Base-by-base conservation (phyloP, 164 flowering plant genomes). In the Magnolia sinica region DNA sequence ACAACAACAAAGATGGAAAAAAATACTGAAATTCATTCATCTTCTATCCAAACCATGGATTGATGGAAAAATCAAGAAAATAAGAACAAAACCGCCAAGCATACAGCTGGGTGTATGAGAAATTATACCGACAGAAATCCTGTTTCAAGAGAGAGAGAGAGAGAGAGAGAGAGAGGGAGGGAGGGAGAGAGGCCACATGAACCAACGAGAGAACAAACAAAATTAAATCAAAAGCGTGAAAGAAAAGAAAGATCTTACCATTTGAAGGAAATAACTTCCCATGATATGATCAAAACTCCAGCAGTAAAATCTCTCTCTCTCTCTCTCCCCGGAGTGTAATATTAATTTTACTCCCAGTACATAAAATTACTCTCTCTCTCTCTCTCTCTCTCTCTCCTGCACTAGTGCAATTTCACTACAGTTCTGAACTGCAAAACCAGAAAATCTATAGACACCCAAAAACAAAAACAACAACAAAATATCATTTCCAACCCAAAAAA, bases 201-300 rank as follows among this genome's bases (percentile, higher is more conserved):
- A n/a, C n/a, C 7, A 49, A 27, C 29, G 10, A 29, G 10, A 70
- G 19, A 27, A 19, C 37, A 66, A 73, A 64, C 51, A 24, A 77
- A 52, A 66, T 8, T 65, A 50, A 52, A 66, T 24, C 51, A 50
- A 77, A n/a, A 66, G 18, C 71, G 64, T 63, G 70, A 19, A 76
- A 50, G 70, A 16, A 16, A 55, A 52, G 9, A 52, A 52, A 55
- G 18, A 55, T 55, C 18, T 55, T 16, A 55, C 61, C 14, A 16
- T 16, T 55, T 16, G 16, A 55, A 55, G 45, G 45, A 14, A 24
- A 9, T n/a, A 3, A 22, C 58, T 70, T 22, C 73, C 3, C 29
- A 58, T 65, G 24, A 65, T 22, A 65, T 65, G 29, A 8, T 65
- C 68, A 22, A 20, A 24, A 55, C 61, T 16, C 61, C 61, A 55